These are phyloP conservation scores for Pulveroboletus sp. DNA, from an alignment of 768 basidiomycete genomes.

Conservation along the genomic window DNA sequence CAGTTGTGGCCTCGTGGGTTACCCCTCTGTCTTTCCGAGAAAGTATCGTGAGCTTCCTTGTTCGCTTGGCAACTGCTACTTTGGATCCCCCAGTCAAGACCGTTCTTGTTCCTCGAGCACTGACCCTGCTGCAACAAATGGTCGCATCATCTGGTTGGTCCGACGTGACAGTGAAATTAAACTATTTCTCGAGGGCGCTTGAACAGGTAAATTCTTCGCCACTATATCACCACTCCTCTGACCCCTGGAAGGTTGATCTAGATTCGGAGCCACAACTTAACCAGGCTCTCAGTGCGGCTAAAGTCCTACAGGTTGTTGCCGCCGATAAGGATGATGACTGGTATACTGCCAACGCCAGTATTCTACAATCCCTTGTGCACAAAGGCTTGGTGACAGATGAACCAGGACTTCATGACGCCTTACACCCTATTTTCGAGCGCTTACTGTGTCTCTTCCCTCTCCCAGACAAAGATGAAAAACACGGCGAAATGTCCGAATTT, in stretches of 20 bases:
- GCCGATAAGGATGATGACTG: slow-evolving; percentile 80
- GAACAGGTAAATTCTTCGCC: slow-evolving; percentile 51
- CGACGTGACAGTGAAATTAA: slow-evolving; percentile 86
- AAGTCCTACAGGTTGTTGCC: slow-evolving; percentile 83
- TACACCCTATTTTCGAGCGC: slow-evolving; percentile 79
- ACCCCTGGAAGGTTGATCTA: slow-evolving; percentile 58
- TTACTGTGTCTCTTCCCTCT: slow-evolving; percentile 73
- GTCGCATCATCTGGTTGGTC: slow-evolving; percentile 82
- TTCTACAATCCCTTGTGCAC: slow-evolving; percentile 78
- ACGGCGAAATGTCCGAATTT: slow-evolving; percentile 67
- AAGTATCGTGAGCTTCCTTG: slow-evolving; percentile 89
- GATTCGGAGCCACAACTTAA: slow-evolving; percentile 57
- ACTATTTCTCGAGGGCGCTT: slow-evolving; percentile 82
- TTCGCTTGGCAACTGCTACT: slow-evolving; percentile 77
- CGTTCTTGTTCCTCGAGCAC: slow-evolving; percentile 55
- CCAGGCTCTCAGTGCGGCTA: slow-evolving; percentile 75
- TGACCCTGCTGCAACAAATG: slow-evolving; percentile 68
- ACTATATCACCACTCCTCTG: background rate
- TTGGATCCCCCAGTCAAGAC: slow-evolving; percentile 41
- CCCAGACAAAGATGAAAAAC: slow-evolving; percentile 73
- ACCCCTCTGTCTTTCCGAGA: slow-evolving; percentile 81
- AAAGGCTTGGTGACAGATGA: slow-evolving; percentile 86
- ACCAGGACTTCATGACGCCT: slow-evolving; percentile 67
- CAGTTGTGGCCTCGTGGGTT: slow-evolving; percentile 47
- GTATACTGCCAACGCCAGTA: slow-evolving; percentile 65